phyloP scores from a whole-genome alignment of 306 rosid species.

The Argentina anserina region DNA sequence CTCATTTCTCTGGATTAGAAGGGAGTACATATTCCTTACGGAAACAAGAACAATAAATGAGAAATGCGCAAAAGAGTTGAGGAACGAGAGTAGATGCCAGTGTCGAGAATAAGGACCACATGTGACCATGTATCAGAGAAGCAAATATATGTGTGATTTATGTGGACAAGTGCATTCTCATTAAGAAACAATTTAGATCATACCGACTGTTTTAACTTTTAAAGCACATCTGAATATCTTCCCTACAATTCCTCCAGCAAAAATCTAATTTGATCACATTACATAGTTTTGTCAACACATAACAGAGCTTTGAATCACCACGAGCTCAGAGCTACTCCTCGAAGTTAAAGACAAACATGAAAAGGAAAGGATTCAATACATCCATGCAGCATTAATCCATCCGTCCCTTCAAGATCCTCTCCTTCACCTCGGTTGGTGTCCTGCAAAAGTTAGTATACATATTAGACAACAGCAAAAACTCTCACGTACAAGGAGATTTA shows the following conservation, averaged over 20 bases:
- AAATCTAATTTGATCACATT: neutral
- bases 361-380: neutral
- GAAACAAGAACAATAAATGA: neutral
- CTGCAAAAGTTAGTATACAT: slow-evolving; percentile 43
- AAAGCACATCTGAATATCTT: slow-evolving; percentile 7
- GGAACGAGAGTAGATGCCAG: neutral
- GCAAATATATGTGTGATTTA: neutral
- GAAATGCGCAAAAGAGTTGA: neutral
- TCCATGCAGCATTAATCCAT: slow-evolving; percentile 57
- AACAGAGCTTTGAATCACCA: slow-evolving; percentile 8
- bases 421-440: slow-evolving; percentile 88
- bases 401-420: slow-evolving; percentile 91
- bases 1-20: neutral
- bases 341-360: slow-evolving; percentile 1
- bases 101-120: neutral
- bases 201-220: neutral
- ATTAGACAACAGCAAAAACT: neutral
- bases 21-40: neutral
- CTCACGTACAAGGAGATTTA: neutral
- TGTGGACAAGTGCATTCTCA: neutral
- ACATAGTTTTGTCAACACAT: slow-evolving; percentile 2
- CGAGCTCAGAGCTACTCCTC: neutral
- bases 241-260: neutral
- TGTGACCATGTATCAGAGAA: neutral
- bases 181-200: slow-evolving; percentile 1